Conservation (phyloP, 2,329 filamentous ascomycete genomes). For the Teratosphaeria viscida region DNA sequence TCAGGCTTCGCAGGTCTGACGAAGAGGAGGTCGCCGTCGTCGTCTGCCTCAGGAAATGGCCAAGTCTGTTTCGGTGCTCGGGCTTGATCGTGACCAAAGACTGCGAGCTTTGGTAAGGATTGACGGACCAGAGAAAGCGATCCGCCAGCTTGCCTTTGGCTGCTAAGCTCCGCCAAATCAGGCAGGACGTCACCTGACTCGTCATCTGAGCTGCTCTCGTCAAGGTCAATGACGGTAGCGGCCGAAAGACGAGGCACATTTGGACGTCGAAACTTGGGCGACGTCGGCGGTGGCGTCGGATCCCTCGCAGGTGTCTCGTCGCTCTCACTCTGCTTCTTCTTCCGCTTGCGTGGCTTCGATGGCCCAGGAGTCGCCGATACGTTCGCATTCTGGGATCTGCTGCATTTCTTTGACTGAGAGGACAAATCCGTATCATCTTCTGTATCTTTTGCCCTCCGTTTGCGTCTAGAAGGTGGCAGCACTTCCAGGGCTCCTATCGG, state of each 20-base stretch:
- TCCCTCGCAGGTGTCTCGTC: neutral
- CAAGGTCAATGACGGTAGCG: neutral
- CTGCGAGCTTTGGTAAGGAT: neutral
- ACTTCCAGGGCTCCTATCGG: slow-evolving; percentile 5
- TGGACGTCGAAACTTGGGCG: neutral
- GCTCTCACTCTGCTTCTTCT: neutral
- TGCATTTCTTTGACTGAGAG: neutral
- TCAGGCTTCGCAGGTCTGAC: neutral
- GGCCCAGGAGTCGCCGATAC: neutral
- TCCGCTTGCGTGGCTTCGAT: neutral
- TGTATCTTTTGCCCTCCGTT: neutral
- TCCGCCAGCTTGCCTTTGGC: neutral
- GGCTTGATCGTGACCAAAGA: neutral
- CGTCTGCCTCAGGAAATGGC: neutral
- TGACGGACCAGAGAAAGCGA: neutral
- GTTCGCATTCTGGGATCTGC: neutral
- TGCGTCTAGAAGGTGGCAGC: neutral
- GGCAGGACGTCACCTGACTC: neutral
- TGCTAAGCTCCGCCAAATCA: neutral
- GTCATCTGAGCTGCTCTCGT: neutral
- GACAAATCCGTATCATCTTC: neutral
- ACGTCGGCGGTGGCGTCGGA: neutral
- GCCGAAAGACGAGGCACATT: neutral
- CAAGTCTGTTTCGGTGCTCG: neutral
- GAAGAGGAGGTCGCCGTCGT: neutral